These are phyloP conservation scores for Cytospora piceicola DNA, from an alignment of 2,329 filamentous ascomycete genomes.

Conservation along the genomic window DNA sequence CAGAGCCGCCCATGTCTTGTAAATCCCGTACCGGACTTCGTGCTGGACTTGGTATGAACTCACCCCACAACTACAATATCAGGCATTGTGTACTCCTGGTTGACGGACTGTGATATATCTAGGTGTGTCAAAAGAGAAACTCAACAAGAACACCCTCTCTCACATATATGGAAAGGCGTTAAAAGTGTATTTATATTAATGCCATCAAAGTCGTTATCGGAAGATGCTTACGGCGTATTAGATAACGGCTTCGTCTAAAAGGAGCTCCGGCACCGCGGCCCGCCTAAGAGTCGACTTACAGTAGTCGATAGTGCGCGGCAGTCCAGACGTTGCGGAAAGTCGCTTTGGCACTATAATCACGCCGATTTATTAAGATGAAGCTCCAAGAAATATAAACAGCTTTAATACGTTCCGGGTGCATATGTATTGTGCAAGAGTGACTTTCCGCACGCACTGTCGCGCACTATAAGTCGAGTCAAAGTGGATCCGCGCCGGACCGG, in stretches of 20 bases:
- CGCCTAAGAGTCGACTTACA: not conserved
- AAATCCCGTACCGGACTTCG: not conserved
- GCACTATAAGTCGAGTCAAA: not conserved
- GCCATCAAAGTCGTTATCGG: not conserved
- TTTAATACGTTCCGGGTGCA: too few species aligned
- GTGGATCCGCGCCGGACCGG: constrained; percentile 6
- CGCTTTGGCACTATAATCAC: too few species aligned
- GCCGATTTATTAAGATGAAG: too few species aligned
- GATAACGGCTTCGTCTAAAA: constrained; percentile 2
- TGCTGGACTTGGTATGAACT: constrained; percentile 24
- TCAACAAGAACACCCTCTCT: not conserved
- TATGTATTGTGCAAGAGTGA: too few species aligned
- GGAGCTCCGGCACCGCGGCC: constrained; percentile 20
- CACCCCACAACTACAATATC: constrained; percentile 46
- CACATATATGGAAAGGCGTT: not conserved
- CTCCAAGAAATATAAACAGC: too few species aligned
- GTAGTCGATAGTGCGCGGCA: too few species aligned
- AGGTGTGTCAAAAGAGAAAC: not conserved
- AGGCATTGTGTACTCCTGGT: constrained; percentile 36
- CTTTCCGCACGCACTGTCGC: too few species aligned
- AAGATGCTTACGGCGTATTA: not conserved
- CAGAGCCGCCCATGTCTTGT: not conserved
- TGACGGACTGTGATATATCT: too few species aligned
- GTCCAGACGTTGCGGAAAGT: too few species aligned
- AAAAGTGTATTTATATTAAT: not conserved